phyloP scores from a whole-genome alignment of 805 yeast species.

The Metschnikowia lunata region DNA sequence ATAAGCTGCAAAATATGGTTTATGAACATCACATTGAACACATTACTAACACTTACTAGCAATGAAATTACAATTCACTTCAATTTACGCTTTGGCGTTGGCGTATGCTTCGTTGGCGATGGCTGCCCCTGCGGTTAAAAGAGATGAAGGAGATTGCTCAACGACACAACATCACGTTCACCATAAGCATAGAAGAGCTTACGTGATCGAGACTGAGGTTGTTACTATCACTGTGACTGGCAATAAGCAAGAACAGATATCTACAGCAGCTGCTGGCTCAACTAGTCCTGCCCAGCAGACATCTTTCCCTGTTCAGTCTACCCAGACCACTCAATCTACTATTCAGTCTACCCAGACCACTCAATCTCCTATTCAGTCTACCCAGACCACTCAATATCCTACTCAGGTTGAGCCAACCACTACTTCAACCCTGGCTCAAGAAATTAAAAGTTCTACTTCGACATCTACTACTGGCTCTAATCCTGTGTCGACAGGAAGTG shows the following conservation, averaged over 20 bases:
- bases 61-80: conserved; percentile 13
- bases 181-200: conserved; percentile 58
- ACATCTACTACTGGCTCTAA: conserved; percentile 18
- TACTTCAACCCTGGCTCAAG: conserved; percentile 16
- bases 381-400: neutral
- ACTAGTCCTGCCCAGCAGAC: neutral
- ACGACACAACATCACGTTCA: conserved; percentile 43
- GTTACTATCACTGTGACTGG: conserved; percentile 38
- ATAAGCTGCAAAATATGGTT: too few relatives aligned
- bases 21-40: too few relatives aligned
- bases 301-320: neutral
- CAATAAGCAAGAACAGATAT: conserved; percentile 38
- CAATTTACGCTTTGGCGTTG: conserved; percentile 11
- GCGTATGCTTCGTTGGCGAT: conserved; percentile 11
- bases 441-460: neutral
- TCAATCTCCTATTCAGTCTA: neutral
- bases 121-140: conserved; percentile 16
- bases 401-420: neutral
- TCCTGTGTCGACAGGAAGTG: conserved; percentile 27
- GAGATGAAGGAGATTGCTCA: conserved; percentile 14
- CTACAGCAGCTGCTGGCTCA: conserved; percentile 6
- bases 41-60: conserved; percentile 1
- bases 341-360: neutral
- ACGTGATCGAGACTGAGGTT: conserved; percentile 46
- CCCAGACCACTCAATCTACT: conserved; percentile 1